phyloP scores from a whole-genome alignment of 2,329 filamentous ascomycete genomes.

The Fusarium poae region DNA sequence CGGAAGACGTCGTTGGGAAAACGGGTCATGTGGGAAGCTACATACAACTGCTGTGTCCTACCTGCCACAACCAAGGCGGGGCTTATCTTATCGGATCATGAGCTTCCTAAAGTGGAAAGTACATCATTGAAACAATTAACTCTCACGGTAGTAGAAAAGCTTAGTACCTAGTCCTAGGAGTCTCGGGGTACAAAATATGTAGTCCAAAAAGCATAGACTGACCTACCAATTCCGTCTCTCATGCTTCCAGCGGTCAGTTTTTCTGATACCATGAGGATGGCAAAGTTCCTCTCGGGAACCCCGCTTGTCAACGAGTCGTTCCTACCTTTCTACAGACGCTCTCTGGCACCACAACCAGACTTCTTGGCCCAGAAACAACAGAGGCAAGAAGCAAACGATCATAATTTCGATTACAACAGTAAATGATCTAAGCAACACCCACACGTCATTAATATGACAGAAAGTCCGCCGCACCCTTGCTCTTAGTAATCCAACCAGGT shows the following conservation, averaged over 20 bases:
- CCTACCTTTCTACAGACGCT: too few species aligned
- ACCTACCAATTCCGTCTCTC: too few species aligned
- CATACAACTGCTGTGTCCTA: slow-evolving; percentile 22
- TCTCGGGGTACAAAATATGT: too few species aligned
- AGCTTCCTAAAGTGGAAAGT: slow-evolving; percentile 18
- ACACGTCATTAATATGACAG: too few species aligned
- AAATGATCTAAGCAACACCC: neutral
- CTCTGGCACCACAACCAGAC: neutral
- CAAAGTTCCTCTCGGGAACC: too few species aligned
- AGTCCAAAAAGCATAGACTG: too few species aligned
- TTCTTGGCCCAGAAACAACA: neutral
- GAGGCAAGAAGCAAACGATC: neutral
- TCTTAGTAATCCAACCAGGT: neutral
- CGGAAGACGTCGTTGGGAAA: slow-evolving; percentile 22
- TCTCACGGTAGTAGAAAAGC: too few species aligned
- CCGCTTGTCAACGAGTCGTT: neutral
- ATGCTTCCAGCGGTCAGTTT: too few species aligned
- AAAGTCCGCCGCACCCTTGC: neutral
- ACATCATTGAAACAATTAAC: neutral
- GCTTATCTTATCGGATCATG: slow-evolving; percentile 40
- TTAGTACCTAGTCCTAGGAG: too few species aligned
- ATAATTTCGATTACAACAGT: neutral
- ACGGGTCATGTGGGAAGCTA: slow-evolving; percentile 35
- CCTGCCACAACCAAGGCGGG: slow-evolving; percentile 21
- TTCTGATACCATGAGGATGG: too few species aligned